A percentile compares a stretch with the other conserved stretches of the same genome.
Evolutionary conservation across 2,329 filamentous ascomycete species (phyloP).

Genomic region (Aspergillus viridinutans): DNA sequence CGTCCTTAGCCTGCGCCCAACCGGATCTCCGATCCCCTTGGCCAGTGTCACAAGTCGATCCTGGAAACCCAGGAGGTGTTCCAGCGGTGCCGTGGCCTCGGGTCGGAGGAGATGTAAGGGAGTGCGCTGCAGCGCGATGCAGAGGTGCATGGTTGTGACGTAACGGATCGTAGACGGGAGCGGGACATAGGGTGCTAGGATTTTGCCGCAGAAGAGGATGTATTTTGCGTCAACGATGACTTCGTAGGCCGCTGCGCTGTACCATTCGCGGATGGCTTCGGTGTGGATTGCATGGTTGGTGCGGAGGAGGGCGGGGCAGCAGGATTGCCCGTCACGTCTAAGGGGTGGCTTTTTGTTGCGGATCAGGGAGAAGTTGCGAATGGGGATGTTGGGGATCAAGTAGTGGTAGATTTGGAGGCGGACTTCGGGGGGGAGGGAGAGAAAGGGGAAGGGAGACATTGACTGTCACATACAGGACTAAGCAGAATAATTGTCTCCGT

Average conservation of each 20-base stretch:
- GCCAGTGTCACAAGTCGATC: constrained; percentile 2
- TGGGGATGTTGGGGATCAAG: background rate
- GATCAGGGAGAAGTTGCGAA: background rate
- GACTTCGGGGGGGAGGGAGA: background rate
- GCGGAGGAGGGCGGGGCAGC: constrained; percentile 8
- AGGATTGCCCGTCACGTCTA: background rate
- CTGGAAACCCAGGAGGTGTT: constrained; percentile 5
- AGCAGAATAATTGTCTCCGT: too few relatives aligned
- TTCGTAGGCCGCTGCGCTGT: constrained; percentile 7
- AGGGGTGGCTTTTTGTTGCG: background rate
- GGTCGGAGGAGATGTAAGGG: constrained; percentile 2
- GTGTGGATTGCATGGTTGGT: constrained; percentile 6
- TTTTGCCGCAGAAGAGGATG: constrained; percentile 8
- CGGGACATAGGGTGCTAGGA: constrained; percentile 6
- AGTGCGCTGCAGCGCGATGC: constrained; percentile 6
- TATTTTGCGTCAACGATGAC: constrained; percentile 8
- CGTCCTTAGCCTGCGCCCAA: background rate
- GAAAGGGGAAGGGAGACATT: background rate
- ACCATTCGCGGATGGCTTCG: constrained; percentile 9
- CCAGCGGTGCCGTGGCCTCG: background rate
- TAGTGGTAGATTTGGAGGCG: background rate
- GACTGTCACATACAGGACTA: background rate
- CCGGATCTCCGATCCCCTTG: background rate
- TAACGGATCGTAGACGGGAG: constrained; percentile 5
- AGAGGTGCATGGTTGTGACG: constrained; percentile 4